A percentile compares a stretch with the other conserved stretches of the same genome.
Conservation (phyloP, 371 early-diverging fungal species). For the Blyttiomyces sp. region DNA sequence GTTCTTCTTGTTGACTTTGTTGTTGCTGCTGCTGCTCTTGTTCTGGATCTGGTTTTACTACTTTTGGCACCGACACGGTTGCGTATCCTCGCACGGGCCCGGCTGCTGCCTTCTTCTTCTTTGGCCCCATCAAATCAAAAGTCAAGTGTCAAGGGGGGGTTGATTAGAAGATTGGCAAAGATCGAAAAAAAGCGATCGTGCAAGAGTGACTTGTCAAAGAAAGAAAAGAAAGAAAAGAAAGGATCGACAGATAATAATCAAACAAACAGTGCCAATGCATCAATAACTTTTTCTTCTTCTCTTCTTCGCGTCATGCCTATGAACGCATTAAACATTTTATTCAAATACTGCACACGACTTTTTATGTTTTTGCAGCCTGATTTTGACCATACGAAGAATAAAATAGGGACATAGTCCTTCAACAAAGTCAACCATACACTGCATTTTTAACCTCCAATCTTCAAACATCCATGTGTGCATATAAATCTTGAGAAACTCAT, state of each 20-base stretch:
- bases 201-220: neutral
- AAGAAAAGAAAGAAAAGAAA: neutral
- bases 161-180: neutral
- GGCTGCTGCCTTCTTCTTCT: conserved; percentile 18
- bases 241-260: neutral
- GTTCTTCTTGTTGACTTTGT: neutral
- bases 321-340: no score
- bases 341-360: no score
- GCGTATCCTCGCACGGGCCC: conserved; percentile 21
- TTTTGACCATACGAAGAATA: no score
- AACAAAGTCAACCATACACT: no score
- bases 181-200: neutral
- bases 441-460: no score
- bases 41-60: neutral
- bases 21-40: neutral
- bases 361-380: no score
- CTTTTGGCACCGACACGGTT: conserved; percentile 7
- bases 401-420: no score
- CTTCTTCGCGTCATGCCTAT: no score
- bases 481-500: no score
- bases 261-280: neutral
- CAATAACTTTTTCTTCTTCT: no score
- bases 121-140: neutral
- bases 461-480: no score
- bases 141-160: neutral